These are phyloP conservation scores for Russula ochroleuca DNA, from an alignment of 768 basidiomycete genomes.

Conservation along the genomic window DNA sequence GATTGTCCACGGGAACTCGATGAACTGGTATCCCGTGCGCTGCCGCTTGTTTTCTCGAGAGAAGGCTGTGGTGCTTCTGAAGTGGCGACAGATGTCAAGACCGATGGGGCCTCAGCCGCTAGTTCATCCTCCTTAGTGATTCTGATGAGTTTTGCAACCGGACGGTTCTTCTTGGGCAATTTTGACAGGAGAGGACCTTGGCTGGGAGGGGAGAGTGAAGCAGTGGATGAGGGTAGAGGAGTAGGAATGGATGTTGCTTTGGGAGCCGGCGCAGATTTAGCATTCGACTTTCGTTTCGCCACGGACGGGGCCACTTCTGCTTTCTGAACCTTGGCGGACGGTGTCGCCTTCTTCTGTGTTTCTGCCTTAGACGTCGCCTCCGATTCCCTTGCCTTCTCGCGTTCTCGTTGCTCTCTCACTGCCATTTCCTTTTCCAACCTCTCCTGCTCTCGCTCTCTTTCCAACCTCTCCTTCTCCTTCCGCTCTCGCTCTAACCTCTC, in stretches of 20 bases:
- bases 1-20: conserved; percentile 60
- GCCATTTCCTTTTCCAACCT: conserved; percentile 32
- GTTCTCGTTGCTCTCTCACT: conserved; percentile 29
- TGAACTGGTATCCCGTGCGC: conserved; percentile 45
- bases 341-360: conserved; percentile 13
- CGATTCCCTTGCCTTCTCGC: conserved; percentile 30
- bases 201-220: conserved; percentile 36
- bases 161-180: conserved; percentile 80
- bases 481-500: conserved; percentile 39
- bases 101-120: conserved; percentile 41
- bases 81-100: conserved; percentile 42
- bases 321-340: conserved; percentile 21
- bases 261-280: conserved; percentile 30
- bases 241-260: conserved; percentile 28
- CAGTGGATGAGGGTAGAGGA: conserved; percentile 25
- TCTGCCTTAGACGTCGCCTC: conserved; percentile 29
- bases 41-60: conserved; percentile 31
- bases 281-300: conserved; percentile 28
- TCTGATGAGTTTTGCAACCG: conserved; percentile 52
- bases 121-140: conserved; percentile 57
- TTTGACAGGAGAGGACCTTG: conserved; percentile 77
- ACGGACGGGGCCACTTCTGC: conserved; percentile 15
- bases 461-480: conserved; percentile 41
- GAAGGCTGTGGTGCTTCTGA: conserved; percentile 47
- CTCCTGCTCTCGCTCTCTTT: conserved; percentile 39